Percentiles rank a stretch among this genome's conserved stretches.
phyloP scores from a whole-genome alignment of 2,329 filamentous ascomycete species.

The Xylaria sp. region DNA sequence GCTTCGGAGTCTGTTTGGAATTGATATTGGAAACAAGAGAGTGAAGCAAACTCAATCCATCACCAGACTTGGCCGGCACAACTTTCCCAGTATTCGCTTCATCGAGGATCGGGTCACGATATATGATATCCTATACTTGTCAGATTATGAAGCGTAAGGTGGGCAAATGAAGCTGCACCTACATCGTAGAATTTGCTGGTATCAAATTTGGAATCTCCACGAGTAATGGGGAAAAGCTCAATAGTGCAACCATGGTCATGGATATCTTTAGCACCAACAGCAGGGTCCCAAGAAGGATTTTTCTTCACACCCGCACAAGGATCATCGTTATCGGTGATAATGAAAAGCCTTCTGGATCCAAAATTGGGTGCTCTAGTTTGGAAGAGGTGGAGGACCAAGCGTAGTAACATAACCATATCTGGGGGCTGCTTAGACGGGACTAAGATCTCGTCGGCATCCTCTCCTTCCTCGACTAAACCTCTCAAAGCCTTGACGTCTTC shows the following conservation, averaged over 20 bases:
- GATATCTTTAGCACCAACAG: slow-evolving; percentile 90
- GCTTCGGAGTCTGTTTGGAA: slow-evolving; percentile 86
- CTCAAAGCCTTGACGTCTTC: slow-evolving; percentile 85
- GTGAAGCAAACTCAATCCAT: slow-evolving; percentile 81
- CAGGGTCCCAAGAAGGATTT: slow-evolving; percentile 76
- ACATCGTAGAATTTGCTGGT: slow-evolving; percentile 91
- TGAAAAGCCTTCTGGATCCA: slow-evolving; percentile 89
- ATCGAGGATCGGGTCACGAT: slow-evolving; percentile 78
- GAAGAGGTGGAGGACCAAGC: slow-evolving; percentile 96
- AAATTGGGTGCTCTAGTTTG: slow-evolving; percentile 96
- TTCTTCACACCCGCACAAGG: slow-evolving; percentile 84
- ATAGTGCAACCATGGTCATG: slow-evolving; percentile 94
- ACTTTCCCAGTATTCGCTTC: slow-evolving; percentile 68
- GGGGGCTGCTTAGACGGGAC: slow-evolving; percentile 74
- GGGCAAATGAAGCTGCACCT: slow-evolving; percentile 45
- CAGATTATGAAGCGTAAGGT: slow-evolving; percentile 38
- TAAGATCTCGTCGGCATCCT: slow-evolving; percentile 75
- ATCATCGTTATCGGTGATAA: slow-evolving; percentile 93
- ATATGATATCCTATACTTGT: slow-evolving; percentile 80
- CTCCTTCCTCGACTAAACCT: slow-evolving; percentile 79
- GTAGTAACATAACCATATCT: slow-evolving; percentile 88
- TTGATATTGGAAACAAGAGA: slow-evolving; percentile 88
- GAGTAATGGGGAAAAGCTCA: slow-evolving; percentile 90
- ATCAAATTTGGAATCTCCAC: slow-evolving; percentile 77
- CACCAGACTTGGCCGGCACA: slow-evolving; percentile 72